Conservation (phyloP, 1,284 basidiomycete species). For the Butyriboletus appendiculatus region DNA sequence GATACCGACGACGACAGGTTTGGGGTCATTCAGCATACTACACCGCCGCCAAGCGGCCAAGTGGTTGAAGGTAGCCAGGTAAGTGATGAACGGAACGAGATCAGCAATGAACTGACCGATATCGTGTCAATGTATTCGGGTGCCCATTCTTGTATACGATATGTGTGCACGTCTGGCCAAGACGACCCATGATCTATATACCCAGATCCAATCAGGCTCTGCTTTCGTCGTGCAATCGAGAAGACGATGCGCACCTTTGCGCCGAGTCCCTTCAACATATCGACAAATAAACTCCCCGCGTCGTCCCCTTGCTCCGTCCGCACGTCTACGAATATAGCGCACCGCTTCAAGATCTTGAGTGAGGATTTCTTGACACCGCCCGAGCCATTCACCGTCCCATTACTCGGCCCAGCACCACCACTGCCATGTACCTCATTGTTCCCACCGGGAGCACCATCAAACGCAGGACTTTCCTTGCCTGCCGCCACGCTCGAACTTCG, state of each 20-base stretch:
- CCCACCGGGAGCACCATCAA: constrained; percentile 14
- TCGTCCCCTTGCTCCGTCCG: constrained; percentile 86
- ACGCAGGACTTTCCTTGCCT: constrained; percentile 35
- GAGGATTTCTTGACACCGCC: constrained; percentile 21
- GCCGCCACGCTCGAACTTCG: constrained; percentile 39
- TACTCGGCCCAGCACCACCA: constrained; percentile 22
- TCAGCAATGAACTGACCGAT: constrained; percentile 47
- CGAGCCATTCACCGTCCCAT: constrained; percentile 19
- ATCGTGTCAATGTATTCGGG: constrained; percentile 75
- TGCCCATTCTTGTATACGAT: constrained; percentile 89
- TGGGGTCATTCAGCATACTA: constrained; percentile 64
- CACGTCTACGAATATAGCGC: constrained; percentile 89
- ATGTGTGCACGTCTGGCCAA: constrained; percentile 84
- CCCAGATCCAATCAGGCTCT: constrained; percentile 1
- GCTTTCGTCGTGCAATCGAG: background rate
- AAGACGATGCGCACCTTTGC: constrained; percentile 63
- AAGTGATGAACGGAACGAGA: background rate
- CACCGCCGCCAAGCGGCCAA: background rate
- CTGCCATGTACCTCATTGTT: constrained; percentile 12
- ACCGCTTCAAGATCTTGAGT: constrained; percentile 66
- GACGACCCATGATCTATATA: constrained; percentile 55
- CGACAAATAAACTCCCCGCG: constrained; percentile 79
- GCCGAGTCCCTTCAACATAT: constrained; percentile 81
- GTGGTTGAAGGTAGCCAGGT: background rate
- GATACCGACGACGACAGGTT: constrained; percentile 81